phyloP scores from a whole-genome alignment of 176 grass and related monocot genomes.

The Coix lacrymajobi region DNA sequence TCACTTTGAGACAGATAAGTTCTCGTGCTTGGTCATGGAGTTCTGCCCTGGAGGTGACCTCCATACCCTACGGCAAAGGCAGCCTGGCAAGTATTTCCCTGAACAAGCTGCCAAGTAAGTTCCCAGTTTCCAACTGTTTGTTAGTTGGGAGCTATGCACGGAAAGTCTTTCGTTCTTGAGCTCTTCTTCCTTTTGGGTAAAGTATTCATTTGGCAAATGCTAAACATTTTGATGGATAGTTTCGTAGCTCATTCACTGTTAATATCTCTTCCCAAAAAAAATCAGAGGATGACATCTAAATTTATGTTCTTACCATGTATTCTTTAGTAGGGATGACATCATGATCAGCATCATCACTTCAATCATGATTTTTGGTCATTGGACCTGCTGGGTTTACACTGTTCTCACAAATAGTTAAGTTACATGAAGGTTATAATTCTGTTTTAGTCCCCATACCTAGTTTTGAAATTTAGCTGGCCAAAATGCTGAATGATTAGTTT shows the following conservation, averaged over 20 bases:
- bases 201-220: background rate
- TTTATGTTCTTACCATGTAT: background rate
- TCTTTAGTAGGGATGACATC: background rate
- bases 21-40: conserved; percentile 90
- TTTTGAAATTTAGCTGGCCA: background rate
- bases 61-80: conserved; percentile 69
- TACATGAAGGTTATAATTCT: background rate
- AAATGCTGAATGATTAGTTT: background rate
- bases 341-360: background rate
- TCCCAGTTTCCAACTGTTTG: conserved; percentile 6
- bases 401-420: background rate
- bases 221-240: background rate
- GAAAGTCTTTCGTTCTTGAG: background rate
- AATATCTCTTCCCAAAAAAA: background rate
- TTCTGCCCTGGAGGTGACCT: conserved; percentile 84
- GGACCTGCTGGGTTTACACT: background rate
- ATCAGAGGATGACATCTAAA: background rate
- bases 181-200: background rate
- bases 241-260: background rate
- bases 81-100: conserved; percentile 65
- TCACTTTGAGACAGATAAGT: conserved; percentile 84
- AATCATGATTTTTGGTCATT: too few species aligned
- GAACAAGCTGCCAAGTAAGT: conserved; percentile 75
- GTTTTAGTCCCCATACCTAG: background rate
- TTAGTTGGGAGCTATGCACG: conserved; percentile 2